Evolutionary conservation across 495 filamentous ascomycete species (phyloP), one percentile per base, ranked within the genome.

Genomic region (Platismatia glauca): DNA sequence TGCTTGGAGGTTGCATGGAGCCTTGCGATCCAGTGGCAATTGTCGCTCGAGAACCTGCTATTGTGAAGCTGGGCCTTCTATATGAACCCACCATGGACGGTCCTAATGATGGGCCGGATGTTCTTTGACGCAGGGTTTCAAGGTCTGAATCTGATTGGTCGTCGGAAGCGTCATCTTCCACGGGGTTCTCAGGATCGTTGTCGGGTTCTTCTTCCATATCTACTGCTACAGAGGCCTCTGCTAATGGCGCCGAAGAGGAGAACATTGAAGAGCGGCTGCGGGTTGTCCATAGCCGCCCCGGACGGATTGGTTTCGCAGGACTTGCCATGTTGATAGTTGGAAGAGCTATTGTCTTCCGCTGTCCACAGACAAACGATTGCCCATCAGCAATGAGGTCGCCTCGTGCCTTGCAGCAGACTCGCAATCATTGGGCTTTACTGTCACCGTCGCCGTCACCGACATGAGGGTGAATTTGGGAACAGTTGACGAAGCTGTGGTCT

Each of bases 31-130:
- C 48, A 20, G 62, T 27, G 9, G 82, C 69, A 13, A 82, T 53
- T 63, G 82, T 73, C 69, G 75, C 71, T 74, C 78, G 68, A 27
- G 78, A 84, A 50, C 83, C 86, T 44, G 79, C 85, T 15, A 83
- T 84, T 12, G 88, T 78, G 64, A 82, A 84, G 58, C 79, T 82
- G 18, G 87, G 88, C 34, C 86, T 80, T 11, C 84, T 81, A 69
- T 90, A 89, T 4, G 87, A 84, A 24, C 85, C 84, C n/a, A 84
- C 81, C 76, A 90, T 74, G 13, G 81, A 84, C 66, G 81, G 77
- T 20, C 72, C 66, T 34, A 74, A 71, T 20, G 71, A 63, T 72
- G 57, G 70, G 70, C 37, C 16, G 37, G 55, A 75, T 9, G 74
- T 77, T 35, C 73, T 68, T 31, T 74, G 73, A 39, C 77, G 78